phyloP scores from a whole-genome alignment of 2,329 filamentous ascomycete species.

The Aspergillus arachidicola region DNA sequence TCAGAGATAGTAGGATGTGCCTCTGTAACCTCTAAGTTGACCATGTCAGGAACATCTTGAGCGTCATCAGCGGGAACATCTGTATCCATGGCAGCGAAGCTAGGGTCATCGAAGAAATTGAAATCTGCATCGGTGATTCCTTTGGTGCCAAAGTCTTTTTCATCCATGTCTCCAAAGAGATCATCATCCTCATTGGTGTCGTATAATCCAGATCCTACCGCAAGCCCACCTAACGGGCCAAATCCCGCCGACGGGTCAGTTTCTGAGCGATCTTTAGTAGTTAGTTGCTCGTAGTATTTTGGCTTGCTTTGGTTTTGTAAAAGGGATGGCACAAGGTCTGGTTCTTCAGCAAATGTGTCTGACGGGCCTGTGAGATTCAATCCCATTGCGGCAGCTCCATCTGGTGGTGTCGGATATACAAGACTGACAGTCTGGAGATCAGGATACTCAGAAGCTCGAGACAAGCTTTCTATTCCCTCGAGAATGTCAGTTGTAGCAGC shows the following conservation, averaged over 20 bases:
- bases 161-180: conserved; percentile 61
- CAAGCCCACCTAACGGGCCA: conserved; percentile 30
- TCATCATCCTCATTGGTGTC: conserved; percentile 54
- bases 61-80: conserved; percentile 16
- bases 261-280: conserved; percentile 16
- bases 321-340: conserved; percentile 25
- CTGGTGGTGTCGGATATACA: conserved; percentile 58
- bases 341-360: conserved; percentile 36
- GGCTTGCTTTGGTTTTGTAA: conserved; percentile 15
- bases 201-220: conserved; percentile 44
- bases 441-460: conserved; percentile 40
- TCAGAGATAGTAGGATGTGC: conserved; percentile 15
- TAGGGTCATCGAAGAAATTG: conserved; percentile 64
- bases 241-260: conserved; percentile 27
- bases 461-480: conserved; percentile 42
- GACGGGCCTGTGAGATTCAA: conserved; percentile 30
- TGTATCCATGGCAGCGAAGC: conserved; percentile 30
- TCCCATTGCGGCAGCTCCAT: conserved; percentile 43
- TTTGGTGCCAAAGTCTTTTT: conserved; percentile 55
- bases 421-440: conserved; percentile 46
- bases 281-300: conserved; percentile 17
- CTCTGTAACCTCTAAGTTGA: conserved; percentile 16
- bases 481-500: conserved; percentile 27
- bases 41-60: conserved; percentile 19
- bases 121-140: conserved; percentile 65